Percentiles rank a stretch among this genome's conserved stretches.
Evolutionary conservation across 1,139 yeast genomes (phyloP).

Genomic region (Kodamaea ohmeri): DNA sequence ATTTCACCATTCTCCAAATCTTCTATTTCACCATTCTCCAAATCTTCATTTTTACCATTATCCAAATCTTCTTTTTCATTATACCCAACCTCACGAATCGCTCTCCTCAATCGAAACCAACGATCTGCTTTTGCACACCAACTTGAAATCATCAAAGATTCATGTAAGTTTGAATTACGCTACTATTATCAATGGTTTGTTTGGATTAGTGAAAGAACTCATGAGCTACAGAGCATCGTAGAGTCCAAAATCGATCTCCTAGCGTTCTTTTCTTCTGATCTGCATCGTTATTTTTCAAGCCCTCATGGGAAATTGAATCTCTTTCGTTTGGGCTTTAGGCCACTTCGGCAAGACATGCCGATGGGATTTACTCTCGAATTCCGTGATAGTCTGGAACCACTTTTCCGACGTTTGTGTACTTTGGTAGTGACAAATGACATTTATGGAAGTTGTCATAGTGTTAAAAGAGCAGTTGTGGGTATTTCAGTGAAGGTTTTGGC

Average conservation of each 20-base stretch:
- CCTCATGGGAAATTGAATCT: conserved; percentile 7
- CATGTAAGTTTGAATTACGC: conserved; percentile 4
- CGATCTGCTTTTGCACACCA: conserved; percentile 11
- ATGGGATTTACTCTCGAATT: conserved; percentile 33
- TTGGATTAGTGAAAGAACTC: conserved; percentile 9
- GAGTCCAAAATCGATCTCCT: neutral
- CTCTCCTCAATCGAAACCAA: conserved; percentile 9
- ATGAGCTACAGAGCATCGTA: neutral
- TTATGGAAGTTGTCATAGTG: conserved; percentile 8
- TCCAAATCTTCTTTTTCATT: neutral
- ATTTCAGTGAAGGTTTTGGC: conserved; percentile 17
- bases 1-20: too few species aligned
- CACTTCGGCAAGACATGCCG: conserved; percentile 24
- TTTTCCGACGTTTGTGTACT: conserved; percentile 9
- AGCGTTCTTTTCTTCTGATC: neutral
- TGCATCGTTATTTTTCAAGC: neutral
- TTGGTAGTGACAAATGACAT: conserved; percentile 11
- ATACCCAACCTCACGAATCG: conserved; percentile 7
- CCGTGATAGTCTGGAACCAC: conserved; percentile 1
- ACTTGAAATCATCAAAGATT: neutral
- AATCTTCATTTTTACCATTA: too few species aligned
- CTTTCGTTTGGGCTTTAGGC: conserved; percentile 14
- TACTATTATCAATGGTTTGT: conserved; percentile 15
- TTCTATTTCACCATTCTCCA: too few species aligned
- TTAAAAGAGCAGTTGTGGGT: conserved; percentile 18